phyloP scores from a whole-genome alignment of 805 yeast species.

The Starmerella bacillaris region DNA sequence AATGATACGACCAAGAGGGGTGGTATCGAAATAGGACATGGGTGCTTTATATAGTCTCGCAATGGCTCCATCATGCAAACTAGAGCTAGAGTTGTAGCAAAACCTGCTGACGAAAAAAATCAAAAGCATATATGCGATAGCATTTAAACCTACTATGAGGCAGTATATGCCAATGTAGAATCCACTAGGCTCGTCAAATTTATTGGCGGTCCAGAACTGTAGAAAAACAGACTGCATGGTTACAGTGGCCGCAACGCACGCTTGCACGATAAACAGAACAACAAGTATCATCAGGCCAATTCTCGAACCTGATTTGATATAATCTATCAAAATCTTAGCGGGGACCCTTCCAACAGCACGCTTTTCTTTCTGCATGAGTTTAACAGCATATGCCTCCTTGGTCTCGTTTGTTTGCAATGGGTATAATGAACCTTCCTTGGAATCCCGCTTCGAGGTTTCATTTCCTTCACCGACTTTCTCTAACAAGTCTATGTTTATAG shows the following conservation, averaged over 20 bases:
- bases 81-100: conserved; percentile 38
- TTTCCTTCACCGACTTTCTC: not conserved
- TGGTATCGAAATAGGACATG: conserved; percentile 65
- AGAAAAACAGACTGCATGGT: conserved; percentile 27
- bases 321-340: conserved; percentile 32
- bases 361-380: conserved; percentile 20
- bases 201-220: conserved; percentile 56
- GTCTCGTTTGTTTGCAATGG: no score
- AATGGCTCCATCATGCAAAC: conserved; percentile 46
- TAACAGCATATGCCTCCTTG: no score
- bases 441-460: not conserved
- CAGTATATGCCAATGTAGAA: conserved; percentile 56
- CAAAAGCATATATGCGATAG: conserved; percentile 24
- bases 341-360: conserved; percentile 19
- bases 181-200: conserved; percentile 32
- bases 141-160: conserved; percentile 34
- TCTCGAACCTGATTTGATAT: conserved; percentile 31
- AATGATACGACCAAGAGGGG: conserved; percentile 74
- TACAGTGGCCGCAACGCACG: conserved; percentile 34
- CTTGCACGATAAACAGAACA: conserved; percentile 7
- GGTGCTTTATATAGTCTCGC: conserved; percentile 52
- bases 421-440: no score
- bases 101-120: conserved; percentile 20
- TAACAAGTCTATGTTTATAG: not conserved
- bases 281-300: conserved; percentile 19